Evolutionary conservation across 257 asterid species (phyloP), one percentile per base, ranked within the genome.

Genomic region (Plantago major): DNA sequence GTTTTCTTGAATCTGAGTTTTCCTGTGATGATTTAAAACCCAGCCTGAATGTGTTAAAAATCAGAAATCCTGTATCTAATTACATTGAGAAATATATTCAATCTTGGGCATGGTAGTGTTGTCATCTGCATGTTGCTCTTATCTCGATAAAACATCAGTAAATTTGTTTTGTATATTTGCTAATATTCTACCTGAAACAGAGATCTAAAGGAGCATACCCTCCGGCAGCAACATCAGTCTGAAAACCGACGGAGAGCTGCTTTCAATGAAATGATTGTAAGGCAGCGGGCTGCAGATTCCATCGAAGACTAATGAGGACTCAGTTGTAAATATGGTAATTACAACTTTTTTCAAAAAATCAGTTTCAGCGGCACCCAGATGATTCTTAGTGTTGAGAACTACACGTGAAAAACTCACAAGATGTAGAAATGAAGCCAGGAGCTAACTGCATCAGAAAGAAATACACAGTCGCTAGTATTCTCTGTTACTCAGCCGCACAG

Each of bases 191-290:
- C 58, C 44, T 48, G 64, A 16, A 58, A 70, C 87, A 83, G 90
- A 67, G 87, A 83, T 69, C 74, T 80, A 78, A 76, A 71, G 60
- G 87, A 76, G 66, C 79, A 81, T 49, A 55, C 72, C 64, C 79
- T 79, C 73, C 70, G 87, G 87, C 64, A 67, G 64, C 85, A 80
- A 57, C 87, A 78, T 70, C 90, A 83, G 66, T 76, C 90, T 11
- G 87, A 83, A 62, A 75, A 87, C 37, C 68, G 90, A 44, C 52
- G 90, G 68, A 68, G 90, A 68, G 87, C 87, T 55, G 87, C 90
- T 33, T 87, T 83, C 10, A 78, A 63, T 78, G 90, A 83, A 66
- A 83, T 83, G 90, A 83, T 33, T 33, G 40, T 83, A 51, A 59
- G 64, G 42, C 64, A 43, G 18, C 64, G 64, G 22, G 52, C 52